Percentiles rank a stretch among this genome's conserved stretches.
These are phyloP conservation scores for Trichophyton rubrum DNA, from an alignment of 2,329 filamentous ascomycete species.

Conservation along the genomic window DNA sequence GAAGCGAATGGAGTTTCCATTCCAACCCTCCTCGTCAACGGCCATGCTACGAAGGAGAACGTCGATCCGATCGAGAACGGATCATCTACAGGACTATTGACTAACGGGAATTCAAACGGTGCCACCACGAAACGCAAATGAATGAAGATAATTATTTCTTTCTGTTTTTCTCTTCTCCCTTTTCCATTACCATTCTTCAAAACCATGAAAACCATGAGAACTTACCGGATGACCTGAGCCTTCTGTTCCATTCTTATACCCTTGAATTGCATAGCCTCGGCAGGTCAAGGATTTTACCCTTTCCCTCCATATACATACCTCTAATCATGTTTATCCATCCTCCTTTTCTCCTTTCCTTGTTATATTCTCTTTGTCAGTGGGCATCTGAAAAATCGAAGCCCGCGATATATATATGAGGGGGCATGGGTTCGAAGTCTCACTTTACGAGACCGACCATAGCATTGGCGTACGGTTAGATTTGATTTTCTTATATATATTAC, in stretches of 20 bases:
- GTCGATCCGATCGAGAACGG: neutral
- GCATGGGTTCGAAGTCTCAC: neutral
- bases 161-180: too few relatives aligned
- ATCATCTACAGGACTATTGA: neutral
- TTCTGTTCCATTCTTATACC: neutral
- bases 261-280: conserved; percentile 3
- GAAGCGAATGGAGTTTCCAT: neutral
- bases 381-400: neutral
- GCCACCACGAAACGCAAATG: conserved; percentile 1
- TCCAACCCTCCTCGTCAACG: conserved; percentile 1
- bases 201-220: neutral
- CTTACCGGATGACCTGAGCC: neutral
- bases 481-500: neutral
- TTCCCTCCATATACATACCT: neutral
- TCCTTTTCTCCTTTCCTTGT: neutral
- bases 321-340: neutral
- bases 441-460: conserved; percentile 1
- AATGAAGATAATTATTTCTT: neutral
- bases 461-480: conserved; percentile 5
- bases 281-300: neutral
- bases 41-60: conserved; percentile 1
- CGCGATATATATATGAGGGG: conserved; percentile 1
- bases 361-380: neutral
- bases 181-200: neutral
- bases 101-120: neutral